Conservation (phyloP, 495 filamentous ascomycete genomes). For the Symbiotaphrina buchneri region DNA sequence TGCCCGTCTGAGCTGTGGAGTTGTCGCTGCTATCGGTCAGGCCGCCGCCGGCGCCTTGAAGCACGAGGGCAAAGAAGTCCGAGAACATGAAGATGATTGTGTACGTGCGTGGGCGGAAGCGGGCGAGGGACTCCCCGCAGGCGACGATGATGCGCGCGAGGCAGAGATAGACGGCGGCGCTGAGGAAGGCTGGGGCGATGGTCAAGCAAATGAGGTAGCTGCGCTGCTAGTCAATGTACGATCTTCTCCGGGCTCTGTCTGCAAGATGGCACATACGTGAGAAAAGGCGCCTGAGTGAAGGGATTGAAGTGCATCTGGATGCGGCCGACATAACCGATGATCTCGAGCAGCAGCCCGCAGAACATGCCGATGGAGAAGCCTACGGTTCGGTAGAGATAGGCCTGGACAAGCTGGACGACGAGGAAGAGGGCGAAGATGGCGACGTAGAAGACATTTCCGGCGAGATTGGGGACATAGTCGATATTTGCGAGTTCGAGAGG, state of each 20-base stretch:
- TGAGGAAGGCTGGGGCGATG: conserved; percentile 39
- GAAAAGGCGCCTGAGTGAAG: conserved; percentile 6
- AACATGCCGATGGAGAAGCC: conserved; percentile 5
- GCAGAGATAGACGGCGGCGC: conserved; percentile 42
- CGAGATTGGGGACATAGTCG: neutral
- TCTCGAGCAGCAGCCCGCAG: conserved; percentile 6
- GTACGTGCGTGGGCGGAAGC: conserved; percentile 31
- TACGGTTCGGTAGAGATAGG: neutral
- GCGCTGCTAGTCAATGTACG: neutral
- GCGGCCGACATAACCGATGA: conserved; percentile 8
- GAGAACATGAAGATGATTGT: conserved; percentile 33
- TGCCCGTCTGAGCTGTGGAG: conserved; percentile 23
- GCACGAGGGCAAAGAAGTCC: conserved; percentile 36
- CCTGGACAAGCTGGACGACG: neutral
- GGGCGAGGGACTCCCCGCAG: conserved; percentile 36
- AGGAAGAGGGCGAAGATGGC: conserved; percentile 1
- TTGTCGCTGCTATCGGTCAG: too few species aligned
- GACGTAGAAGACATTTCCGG: conserved; percentile 1
- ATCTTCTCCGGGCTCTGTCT: neutral
- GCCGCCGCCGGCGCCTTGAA: conserved; percentile 39
- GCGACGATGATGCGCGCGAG: conserved; percentile 32
- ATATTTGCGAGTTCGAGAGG: neutral
- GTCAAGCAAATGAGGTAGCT: conserved; percentile 38
- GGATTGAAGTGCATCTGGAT: conserved; percentile 7
- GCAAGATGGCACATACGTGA: conserved; percentile 1